Evolutionary conservation across 2,329 filamentous ascomycete genomes (phyloP), one percentile per base, ranked within the genome.

Genomic region (Colletotrichum abscissum): DNA sequence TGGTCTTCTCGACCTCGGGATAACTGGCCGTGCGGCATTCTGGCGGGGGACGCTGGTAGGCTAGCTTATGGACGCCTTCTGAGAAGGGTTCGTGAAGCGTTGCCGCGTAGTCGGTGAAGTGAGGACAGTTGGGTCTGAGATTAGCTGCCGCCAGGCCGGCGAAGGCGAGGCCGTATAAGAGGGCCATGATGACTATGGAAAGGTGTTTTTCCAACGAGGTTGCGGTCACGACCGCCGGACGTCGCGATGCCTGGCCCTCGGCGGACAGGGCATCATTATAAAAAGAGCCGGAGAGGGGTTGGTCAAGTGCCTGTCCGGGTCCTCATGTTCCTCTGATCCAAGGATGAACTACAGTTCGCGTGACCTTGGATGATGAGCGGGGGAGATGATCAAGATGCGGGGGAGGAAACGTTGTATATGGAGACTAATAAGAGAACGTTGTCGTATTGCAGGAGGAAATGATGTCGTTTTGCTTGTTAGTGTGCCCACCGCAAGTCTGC

Each of bases 11-110:
- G 5, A 97, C 94, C 8, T 91, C 87, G 2, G 91, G 88, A 2
- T 94, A 94, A 74, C 90, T 90, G 85, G 97, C 97, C 1, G 94
- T 97, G 64, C 95, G 92, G 81, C 95, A 98, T 78, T 90, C 88
- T 64, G 88, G 85, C 1, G 88, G 88, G 0, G 96, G 96, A 33
- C 96, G 90, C 85, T 97, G 95, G 81, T 89, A 97, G 1, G 95
- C 93, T 9, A 98, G 90, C 69, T 90, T 86, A 80, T 97, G 89
- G 8, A 90, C 91, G 14, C 96, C 95, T n/a, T 88, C 83, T 76
- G 94, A 97, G 78, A 92, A 91, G 1, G 96, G 96, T 46, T 88
- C 84, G 80, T 96, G 93, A 24, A 75, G 76, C 12, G 80, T 59
- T 16, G 69, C 72, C 24, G 82, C 81, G 63, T 82, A 84, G 63